phyloP scores from a whole-genome alignment of 306 rosid genomes.

The Hylodesmum podocarpum region DNA sequence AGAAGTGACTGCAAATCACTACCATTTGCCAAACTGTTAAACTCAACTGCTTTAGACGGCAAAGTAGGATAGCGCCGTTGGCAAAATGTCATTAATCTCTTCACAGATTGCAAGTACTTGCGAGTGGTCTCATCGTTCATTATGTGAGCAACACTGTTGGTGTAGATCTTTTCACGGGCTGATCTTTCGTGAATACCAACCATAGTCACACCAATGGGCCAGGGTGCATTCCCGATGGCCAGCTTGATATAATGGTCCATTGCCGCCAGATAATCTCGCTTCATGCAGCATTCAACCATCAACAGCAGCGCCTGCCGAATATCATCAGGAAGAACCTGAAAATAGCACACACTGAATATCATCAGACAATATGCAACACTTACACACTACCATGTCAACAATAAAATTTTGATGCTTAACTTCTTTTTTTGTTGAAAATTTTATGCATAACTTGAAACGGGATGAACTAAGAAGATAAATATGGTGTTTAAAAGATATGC shows the following conservation, averaged over 20 bases:
- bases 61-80: slow-evolving; percentile 92
- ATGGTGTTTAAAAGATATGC: background rate
- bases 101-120: slow-evolving; percentile 86
- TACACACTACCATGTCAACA: background rate
- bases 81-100: slow-evolving; percentile 94
- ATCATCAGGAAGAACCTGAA: slow-evolving; percentile 90
- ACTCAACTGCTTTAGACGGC: slow-evolving; percentile 99
- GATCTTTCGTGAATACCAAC: slow-evolving; percentile 99
- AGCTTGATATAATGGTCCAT: slow-evolving; percentile 96
- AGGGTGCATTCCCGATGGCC: slow-evolving; percentile 98
- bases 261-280: slow-evolving; percentile 94
- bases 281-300: slow-evolving; percentile 87
- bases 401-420: slow-evolving; percentile 3
- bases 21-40: slow-evolving; percentile 99
- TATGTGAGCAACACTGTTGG: slow-evolving; percentile 97
- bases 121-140: slow-evolving; percentile 99
- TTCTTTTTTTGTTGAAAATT: too few species aligned
- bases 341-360: background rate
- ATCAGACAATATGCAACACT: background rate
- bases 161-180: slow-evolving; percentile 98
- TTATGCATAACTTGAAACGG: background rate
- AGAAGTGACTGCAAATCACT: slow-evolving; percentile 93
- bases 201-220: slow-evolving; percentile 99
- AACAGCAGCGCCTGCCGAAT: slow-evolving; percentile 79
- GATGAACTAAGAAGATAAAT: background rate